Evolutionary conservation across 2,329 filamentous ascomycete species (phyloP), one percentile per base, ranked within the genome.

Genomic region (Xenosphaeropsis pyriputrescens): DNA sequence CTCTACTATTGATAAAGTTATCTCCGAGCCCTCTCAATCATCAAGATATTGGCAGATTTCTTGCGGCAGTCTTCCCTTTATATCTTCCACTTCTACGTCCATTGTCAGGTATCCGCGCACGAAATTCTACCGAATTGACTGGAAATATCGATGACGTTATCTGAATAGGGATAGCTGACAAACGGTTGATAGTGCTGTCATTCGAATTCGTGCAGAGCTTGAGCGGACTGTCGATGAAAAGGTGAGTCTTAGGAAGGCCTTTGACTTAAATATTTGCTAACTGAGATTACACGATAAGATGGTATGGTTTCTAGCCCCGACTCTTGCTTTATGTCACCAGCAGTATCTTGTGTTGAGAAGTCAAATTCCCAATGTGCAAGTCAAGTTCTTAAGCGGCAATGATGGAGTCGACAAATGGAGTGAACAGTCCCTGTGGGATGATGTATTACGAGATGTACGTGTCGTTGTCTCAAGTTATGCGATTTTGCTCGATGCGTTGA

Each of bases 291-390:
- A 15, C 15, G 38, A 32, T 43, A 52, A 32, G 72, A 53, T 72
- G 5, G 60, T 80, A 5, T 85, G 81, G 81, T 83, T 85, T 47
- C 58, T 83, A 32, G 69, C 74, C 0, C 79, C 79, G 0, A 85
- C 76, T 0, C 67, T 82, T 6, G 60, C 70, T 1, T 61, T 86
- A 1, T 79, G 74, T 38, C 50, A 60, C 4, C 81, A 86, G 46
- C 81, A 85, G 50, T 62, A 64, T 46, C 55, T 60, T 4, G 70
- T 73, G 7, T 64, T 86, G 34, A 57, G 58, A 6, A 52, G 62
- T 1, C 72, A 82, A 39, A 67, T 82, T 2, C 67, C 72, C 6
- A 39, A 55, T 2, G 61, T 67, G 41, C 62, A 65, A 31, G 59
- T 66, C 6, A 58, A 65, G 29, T 52, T 68, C 0, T 56, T 79